phyloP scores from a whole-genome alignment of 2,329 filamentous ascomycete species.

The Xylariaceae sp. region DNA sequence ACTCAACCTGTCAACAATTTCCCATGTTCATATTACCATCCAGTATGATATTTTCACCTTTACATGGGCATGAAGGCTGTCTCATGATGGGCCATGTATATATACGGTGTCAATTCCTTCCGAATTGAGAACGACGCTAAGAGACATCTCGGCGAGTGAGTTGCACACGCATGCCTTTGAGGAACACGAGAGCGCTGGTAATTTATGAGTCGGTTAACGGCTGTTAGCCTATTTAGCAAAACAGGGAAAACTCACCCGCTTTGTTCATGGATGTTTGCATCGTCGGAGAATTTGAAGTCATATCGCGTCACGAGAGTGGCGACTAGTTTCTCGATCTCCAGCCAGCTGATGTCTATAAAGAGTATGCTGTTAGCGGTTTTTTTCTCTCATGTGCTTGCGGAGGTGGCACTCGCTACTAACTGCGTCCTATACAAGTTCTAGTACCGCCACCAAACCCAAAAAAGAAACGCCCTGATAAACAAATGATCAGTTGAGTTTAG shows the following conservation, averaged over 20 bases:
- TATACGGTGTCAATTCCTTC: too few species aligned
- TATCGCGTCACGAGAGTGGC: constrained; percentile 26
- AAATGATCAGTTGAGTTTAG: not conserved
- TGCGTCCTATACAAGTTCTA: constrained; percentile 27
- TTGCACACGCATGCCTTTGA: constrained; percentile 14
- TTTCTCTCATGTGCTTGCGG: too few species aligned
- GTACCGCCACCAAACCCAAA: constrained; percentile 27
- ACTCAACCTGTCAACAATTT: too few species aligned
- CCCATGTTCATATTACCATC: too few species aligned
- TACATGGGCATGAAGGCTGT: too few species aligned
- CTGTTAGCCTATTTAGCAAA: not conserved
- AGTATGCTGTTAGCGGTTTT: too few species aligned
- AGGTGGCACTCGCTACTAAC: too few species aligned
- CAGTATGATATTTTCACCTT: too few species aligned
- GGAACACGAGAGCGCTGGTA: constrained; percentile 12
- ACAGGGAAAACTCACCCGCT: constrained; percentile 11
- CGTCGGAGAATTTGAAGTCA: constrained; percentile 18
- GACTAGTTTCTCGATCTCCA: constrained; percentile 24
- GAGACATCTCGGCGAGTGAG: constrained; percentile 4
- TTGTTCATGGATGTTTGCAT: constrained; percentile 12
- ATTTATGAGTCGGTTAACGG: not conserved
- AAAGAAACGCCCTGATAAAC: constrained; percentile 23
- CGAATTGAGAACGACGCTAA: too few species aligned
- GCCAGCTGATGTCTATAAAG: constrained; percentile 26
- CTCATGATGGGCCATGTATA: too few species aligned